A percentile compares a stretch with the other conserved stretches of the same genome.
These are phyloP conservation scores for Salix brachista DNA, from an alignment of 345 rosid genomes.

Conservation along the genomic window DNA sequence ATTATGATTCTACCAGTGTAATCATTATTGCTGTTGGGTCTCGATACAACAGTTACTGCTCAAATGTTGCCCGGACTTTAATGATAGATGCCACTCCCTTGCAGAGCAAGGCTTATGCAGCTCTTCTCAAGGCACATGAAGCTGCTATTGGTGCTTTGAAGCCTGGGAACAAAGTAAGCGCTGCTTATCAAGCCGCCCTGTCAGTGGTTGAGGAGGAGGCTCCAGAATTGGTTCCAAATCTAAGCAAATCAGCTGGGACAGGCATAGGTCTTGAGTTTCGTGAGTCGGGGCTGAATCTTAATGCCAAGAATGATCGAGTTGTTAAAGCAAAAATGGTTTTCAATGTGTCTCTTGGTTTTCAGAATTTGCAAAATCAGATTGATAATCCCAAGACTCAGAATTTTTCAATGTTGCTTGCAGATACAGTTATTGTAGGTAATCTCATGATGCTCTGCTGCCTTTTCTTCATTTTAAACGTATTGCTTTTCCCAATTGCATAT, in stretches of 20 bases:
- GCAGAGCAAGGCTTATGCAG: constrained; percentile 79
- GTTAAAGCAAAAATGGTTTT: constrained; percentile 67
- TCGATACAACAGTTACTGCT: constrained; percentile 82
- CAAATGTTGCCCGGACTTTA: constrained; percentile 72
- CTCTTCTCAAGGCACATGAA: constrained; percentile 85
- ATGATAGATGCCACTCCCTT: constrained; percentile 72
- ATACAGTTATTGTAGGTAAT: constrained; percentile 59
- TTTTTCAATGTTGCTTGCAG: constrained; percentile 73
- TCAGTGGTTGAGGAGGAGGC: constrained; percentile 71
- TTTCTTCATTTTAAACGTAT: not conserved
- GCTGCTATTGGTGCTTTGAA: constrained; percentile 66
- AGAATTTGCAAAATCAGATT: constrained; percentile 58
- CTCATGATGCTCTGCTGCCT: not conserved
- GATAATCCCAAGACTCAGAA: constrained; percentile 54
- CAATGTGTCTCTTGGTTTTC: constrained; percentile 82
- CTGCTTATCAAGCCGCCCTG: constrained; percentile 66
- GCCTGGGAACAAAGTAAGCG: constrained; percentile 59
- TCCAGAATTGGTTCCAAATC: constrained; percentile 61
- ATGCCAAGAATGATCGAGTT: constrained; percentile 68
- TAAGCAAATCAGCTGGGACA: constrained; percentile 89
- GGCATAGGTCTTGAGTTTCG: constrained; percentile 94
- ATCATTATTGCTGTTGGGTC: constrained; percentile 79
- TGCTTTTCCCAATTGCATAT: not conserved
- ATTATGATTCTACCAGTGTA: constrained; percentile 80
- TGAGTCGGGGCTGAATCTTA: constrained; percentile 70